Evolutionary conservation across 1,139 yeast genomes (phyloP).

Genomic region (Scheffersomyces segobiensis): DNA sequence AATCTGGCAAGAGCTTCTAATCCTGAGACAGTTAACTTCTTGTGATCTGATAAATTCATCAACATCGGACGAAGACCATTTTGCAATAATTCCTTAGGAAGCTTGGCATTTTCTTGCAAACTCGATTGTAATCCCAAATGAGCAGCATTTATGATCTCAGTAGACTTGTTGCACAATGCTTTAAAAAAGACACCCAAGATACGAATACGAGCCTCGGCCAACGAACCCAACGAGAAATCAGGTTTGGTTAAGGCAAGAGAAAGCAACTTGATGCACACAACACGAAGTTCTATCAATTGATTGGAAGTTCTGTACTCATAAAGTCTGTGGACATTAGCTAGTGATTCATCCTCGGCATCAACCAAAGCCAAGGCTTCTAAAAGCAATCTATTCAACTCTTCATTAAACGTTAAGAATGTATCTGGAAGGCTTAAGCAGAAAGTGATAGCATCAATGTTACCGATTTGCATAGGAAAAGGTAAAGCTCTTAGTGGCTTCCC

Average conservation of each 20-base stretch:
- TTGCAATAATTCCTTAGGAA: conserved; percentile 91
- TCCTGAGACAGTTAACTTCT: conserved; percentile 84
- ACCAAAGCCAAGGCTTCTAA: conserved; percentile 92
- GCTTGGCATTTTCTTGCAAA: conserved; percentile 78
- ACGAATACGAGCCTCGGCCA: conserved; percentile 80
- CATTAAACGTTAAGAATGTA: conserved; percentile 82
- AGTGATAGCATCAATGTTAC: conserved; percentile 94
- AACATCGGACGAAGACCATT: conserved; percentile 94
- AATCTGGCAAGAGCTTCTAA: conserved; percentile 88
- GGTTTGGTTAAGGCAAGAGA: conserved; percentile 84
- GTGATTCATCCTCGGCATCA: conserved; percentile 95
- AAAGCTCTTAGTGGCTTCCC: conserved; percentile 95
- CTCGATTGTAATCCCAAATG: conserved; percentile 84
- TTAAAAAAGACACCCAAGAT: conserved; percentile 94
- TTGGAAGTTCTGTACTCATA: conserved; percentile 86
- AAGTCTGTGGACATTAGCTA: conserved; percentile 82
- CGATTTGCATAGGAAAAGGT: conserved; percentile 98
- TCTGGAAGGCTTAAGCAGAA: conserved; percentile 82
- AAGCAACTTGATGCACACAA: conserved; percentile 81
- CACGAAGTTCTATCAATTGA: conserved; percentile 81
- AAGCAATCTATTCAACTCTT: conserved; percentile 79
- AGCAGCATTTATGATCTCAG: conserved; percentile 90
- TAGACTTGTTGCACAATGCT: conserved; percentile 82
- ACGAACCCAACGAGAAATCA: conserved; percentile 72
- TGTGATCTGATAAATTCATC: conserved; percentile 92